Evolutionary conservation across 805 yeast genomes (phyloP), one percentile per base, ranked within the genome.

Genomic region (Wickerhamiella bombiphila): DNA sequence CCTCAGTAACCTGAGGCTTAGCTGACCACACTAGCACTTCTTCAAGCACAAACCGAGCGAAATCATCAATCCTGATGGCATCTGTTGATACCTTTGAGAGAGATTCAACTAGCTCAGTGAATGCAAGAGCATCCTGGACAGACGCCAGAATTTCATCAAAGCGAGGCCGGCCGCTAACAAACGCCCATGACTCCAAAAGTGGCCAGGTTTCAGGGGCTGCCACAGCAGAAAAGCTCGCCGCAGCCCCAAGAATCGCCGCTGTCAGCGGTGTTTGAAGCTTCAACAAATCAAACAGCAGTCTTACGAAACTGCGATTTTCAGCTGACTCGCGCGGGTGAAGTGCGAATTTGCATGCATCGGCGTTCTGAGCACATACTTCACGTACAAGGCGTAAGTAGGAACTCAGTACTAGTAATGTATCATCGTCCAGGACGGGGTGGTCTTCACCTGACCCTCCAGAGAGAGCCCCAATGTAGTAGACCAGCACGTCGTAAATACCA

Each of bases 381-480:
- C 33, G 33, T 2, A 85, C 60, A 35, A 91, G 59, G 19, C 80
- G 74, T 41, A 83, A 61, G 47, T 80, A 74, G 0, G 94, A 80
- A 0, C 86, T 69, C 5, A 85, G 62, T 37, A 80, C 74, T 5
- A 82, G 67, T 5, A 81, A 59, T 0, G 86, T 78, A 53, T 85
- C 95, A 45, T 82, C 93, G 25, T 80, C 79, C 22, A 85, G 61
- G 8, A 16, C 20, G 24, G 29, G 22, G 16, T 24, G 24, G 13
- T 24, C 6, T 9, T 9, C 9, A 9, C 11, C 11, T 24, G 26
- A 24, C 13, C 13, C 26, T 13, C 34, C 14, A 15, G 35, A 24
- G 15, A 43, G 17, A 14, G 40, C 41, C 7, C 36, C 35, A 13
- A 39, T 32, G 30, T 45, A 46, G 33, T 42, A 37, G 20, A 37